Evolutionary conservation across 768 basidiomycete species (phyloP).

Genomic region (Amanita rubescens): DNA sequence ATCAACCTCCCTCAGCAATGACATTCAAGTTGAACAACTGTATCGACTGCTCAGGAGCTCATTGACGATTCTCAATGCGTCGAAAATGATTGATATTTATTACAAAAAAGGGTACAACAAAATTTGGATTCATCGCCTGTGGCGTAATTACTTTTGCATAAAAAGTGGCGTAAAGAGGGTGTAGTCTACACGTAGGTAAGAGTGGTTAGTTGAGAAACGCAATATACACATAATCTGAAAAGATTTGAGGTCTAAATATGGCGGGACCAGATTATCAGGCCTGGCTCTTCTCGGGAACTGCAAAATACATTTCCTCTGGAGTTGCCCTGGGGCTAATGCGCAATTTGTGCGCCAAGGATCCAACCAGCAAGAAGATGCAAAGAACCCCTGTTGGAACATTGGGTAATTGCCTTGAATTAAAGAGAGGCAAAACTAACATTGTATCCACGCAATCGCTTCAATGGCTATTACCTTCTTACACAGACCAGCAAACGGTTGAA

Average conservation of each 20-base stretch:
- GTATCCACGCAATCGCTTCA: conserved; percentile 23
- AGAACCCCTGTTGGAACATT: conserved; percentile 17
- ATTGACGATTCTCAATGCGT: too few species aligned
- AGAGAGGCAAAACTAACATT: conserved; percentile 17
- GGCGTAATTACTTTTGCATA: background rate
- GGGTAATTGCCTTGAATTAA: background rate
- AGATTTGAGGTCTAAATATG: background rate
- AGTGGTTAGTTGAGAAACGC: background rate
- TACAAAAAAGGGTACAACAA: background rate
- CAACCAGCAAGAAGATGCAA: conserved; percentile 21
- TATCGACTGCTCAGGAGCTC: too few species aligned
- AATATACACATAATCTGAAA: background rate
- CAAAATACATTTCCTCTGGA: conserved; percentile 19
- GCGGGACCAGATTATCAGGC: background rate
- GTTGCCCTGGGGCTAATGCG: conserved; percentile 17
- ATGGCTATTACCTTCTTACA: conserved; percentile 22
- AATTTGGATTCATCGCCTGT: background rate
- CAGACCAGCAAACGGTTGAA: conserved; percentile 18
- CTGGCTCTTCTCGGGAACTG: conserved; percentile 5
- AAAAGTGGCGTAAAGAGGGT: background rate
- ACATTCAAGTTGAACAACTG: too few species aligned
- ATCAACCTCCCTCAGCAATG: too few species aligned
- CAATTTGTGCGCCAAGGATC: conserved; percentile 22
- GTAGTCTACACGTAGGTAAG: background rate
- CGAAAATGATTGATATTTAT: too few species aligned